Base-by-base conservation (phyloP, 192 early-diverging fungal species). In the Gorgonomyces haynaldii region DNA sequence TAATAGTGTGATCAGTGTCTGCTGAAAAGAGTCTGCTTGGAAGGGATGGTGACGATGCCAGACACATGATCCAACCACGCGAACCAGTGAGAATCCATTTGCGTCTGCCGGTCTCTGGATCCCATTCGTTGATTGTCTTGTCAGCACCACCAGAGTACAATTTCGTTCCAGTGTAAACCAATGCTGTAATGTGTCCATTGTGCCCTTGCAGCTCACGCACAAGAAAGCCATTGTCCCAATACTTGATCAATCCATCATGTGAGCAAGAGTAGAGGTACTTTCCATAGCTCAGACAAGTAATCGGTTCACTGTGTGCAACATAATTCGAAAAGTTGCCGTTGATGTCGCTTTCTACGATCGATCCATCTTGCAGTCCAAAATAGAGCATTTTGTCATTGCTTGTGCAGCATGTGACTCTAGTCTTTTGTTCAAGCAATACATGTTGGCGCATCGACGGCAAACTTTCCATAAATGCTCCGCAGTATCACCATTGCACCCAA, bases 71-170 rank as follows among this genome's bases (percentile, higher is more conserved):
- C 12, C 16, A 12, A 2, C 46, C 36, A 5, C 23, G 26, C 37
- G 54, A 53, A 2, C 57, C 62, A 0, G 19, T 41, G 30, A 64
- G 29, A 17, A 59, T 59, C 62, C 57, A 64, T 26, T 55, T 58
- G 16, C 42, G 22, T 8, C 61, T 6, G 17, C 49, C 35, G 3
- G 50, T 32, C 15, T 38, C 5, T n/a, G 61, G 42, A 48, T 63
- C 61, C 61, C 61, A 63, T 24, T 63, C 61, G 42, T 59, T 64
- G 45, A 64, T 27, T 1, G 40, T 37, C 1, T 54, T 46, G 30
- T 64, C 62, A 1, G 15, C 47, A 10, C 62, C 62, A 17, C 41
- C 56, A 25, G 51, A 31, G 27, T 47, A 64, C 34, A 64, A 24
- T 43, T 43, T 43, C 0, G 32, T n/a, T 34, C 32, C 32, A 34